Evolutionary conservation across 2,329 filamentous ascomycete species (phyloP), one percentile per base, ranked within the genome.

Genomic region (Lecanosticta acicola): DNA sequence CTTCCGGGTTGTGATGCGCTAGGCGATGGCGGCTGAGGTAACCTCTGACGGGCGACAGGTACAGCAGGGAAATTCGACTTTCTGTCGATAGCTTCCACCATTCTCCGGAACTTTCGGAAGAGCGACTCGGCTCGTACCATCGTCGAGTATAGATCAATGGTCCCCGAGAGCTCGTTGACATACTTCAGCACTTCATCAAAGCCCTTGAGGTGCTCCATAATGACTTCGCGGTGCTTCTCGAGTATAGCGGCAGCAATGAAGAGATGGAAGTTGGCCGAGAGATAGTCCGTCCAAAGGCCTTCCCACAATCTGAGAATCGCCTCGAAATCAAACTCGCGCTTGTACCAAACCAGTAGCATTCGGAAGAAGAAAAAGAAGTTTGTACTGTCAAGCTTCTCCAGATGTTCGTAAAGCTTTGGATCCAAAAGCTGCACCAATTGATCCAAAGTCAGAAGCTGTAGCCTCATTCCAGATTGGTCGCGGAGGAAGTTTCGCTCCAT

Each of bases 341-440:
- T 98, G 68, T 93, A 98, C 93, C 93, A 98, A 8, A 98, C 93
- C 1, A 98, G 76, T 26, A 98, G 76, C 93, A 97, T 97, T 49
- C 93, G 86, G 79, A 97, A 98, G 74, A 98, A 97, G 74, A 98
- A 98, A 70, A 98, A 98, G 69, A 98, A 98, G 66, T 98, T 98
- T 18, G 93, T 98, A 61, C 86, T 94, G 60, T 98, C 94, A 16
- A 90, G 87, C 13, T 79, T 83, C 66, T 94, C 81, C 0, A 98
- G 79, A 59, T 98, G 93, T 1, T 86, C 76, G 68, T 96, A 97
- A 5, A 98, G 80, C 63, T 89, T 86, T 0, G 94, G 93, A 57
- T 98, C 93, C 81, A 98, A 90, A 46, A 98, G 87, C 63, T 94
- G 89, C 10, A 97, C 89, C 1, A 98, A 82, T 55, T 98, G 89